These are phyloP conservation scores for Pseudevernia furfuracea DNA, from an alignment of 495 filamentous ascomycete species.

Conservation along the genomic window DNA sequence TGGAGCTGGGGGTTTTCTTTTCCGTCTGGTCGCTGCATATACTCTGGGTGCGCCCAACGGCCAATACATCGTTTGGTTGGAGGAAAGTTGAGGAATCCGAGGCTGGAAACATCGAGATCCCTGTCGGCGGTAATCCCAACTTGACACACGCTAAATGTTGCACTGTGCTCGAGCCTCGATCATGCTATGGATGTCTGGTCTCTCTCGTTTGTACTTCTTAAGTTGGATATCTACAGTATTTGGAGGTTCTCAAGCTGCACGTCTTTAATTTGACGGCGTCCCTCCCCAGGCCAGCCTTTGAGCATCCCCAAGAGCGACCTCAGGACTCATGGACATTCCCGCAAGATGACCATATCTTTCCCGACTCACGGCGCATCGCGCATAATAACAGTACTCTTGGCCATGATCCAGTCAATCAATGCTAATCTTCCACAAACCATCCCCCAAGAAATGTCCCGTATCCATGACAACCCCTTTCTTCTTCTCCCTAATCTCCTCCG, in stretches of 20 bases:
- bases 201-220: neutral
- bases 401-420: conserved; percentile 46
- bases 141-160: neutral
- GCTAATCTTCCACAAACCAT: conserved; percentile 81
- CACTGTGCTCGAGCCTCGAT: neutral
- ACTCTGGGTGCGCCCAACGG: conserved; percentile 84
- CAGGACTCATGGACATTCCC: neutral
- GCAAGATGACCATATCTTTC: neutral
- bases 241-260: neutral
- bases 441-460: conserved; percentile 84
- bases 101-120: neutral
- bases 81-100: neutral
- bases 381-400: neutral
- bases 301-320: neutral
- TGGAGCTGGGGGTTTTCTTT: conserved; percentile 32
- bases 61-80: conserved; percentile 78
- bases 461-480: conserved; percentile 91
- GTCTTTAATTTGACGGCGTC: neutral
- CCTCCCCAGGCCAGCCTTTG: neutral
- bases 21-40: conserved; percentile 65
- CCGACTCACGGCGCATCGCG: neutral
- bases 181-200: neutral
- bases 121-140: neutral
- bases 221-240: neutral
- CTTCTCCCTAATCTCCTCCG: conserved; percentile 85